Evolutionary conservation across 768 basidiomycete genomes (phyloP).

Genomic region (Lactarius evosmus): DNA sequence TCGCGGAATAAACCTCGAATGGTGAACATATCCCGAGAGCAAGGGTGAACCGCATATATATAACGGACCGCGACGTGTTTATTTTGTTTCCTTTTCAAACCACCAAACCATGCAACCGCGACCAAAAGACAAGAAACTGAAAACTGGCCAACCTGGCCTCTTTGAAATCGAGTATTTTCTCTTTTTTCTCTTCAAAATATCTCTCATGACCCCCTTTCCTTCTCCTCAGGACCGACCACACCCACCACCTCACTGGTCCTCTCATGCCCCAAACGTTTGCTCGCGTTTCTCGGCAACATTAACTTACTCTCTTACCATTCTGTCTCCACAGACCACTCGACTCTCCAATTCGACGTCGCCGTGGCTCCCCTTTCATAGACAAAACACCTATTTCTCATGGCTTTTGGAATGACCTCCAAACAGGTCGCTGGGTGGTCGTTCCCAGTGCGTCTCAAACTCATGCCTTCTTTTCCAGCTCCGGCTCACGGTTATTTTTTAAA

Average conservation of each 20-base stretch:
- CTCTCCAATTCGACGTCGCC: not conserved
- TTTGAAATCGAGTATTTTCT: slow-evolving; percentile 36
- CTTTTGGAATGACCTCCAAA: slow-evolving; percentile 50
- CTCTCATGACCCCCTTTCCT: slow-evolving; percentile 12
- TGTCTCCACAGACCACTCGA: slow-evolving; percentile 9
- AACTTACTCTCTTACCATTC: not conserved
- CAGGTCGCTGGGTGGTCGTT: slow-evolving; percentile 67
- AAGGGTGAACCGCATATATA: not conserved
- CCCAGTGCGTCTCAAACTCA: slow-evolving; percentile 49
- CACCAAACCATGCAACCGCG: too few relatives aligned
- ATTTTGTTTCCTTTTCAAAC: not conserved
- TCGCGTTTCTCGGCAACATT: not conserved
- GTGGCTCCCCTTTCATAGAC: slow-evolving; percentile 8
- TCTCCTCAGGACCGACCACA: slow-evolving; percentile 46
- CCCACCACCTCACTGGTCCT: slow-evolving; percentile 59
- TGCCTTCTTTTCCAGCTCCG: not conserved
- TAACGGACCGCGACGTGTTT: not conserved
- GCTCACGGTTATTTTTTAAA: not conserved
- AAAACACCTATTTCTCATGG: slow-evolving; percentile 34
- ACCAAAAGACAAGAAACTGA: not conserved
- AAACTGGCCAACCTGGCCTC: not conserved
- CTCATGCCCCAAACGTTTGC: slow-evolving; percentile 63
- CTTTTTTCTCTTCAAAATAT: not conserved
- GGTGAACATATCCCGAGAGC: slow-evolving; percentile 57
- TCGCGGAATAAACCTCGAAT: slow-evolving; percentile 53